Base-by-base conservation (phyloP, 805 yeast species). In the Suhomyces sp. region DNA sequence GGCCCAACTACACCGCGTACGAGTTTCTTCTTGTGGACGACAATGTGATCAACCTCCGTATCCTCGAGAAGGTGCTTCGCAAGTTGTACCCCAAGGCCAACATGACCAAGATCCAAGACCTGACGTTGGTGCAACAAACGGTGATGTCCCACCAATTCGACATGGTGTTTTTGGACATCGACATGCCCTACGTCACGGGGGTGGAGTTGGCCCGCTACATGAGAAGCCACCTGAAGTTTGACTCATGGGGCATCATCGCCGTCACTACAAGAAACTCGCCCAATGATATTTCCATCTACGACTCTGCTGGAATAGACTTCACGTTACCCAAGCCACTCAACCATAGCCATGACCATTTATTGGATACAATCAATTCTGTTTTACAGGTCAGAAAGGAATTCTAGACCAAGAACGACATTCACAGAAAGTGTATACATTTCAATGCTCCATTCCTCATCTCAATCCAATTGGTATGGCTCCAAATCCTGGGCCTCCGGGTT, bases 171-270 rank as follows among this genome's bases (percentile, higher is more conserved):
- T 50, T 68, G 25, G 74, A 69, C 43, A 69, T 69, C 20, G 74
- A 69, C 40, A 69, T 69, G 74, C 74, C 74, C 4, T 47, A 44
- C 9, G 51, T 68, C 13, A 49, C 62, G 13, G 74, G 74, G 9
- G 49, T 63, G 5, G 68, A 67, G 14, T 51, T 69, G 15, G 61
- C 69, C n/a, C 29, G 28, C 16, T 16, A 19, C 25, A 31, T 43
- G 36, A 33, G 47, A 15, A 27, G 28, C 11, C 16, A 35, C 27
- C 26, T 10, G 19, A 23, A 25, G 12, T 47, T 27, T 31, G 49
- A 55, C 28, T 25, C 45, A 3, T 40, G 58, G 29, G 68, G 65
- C 4, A 36, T 65, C n/a, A 56, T 65, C 27, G 72, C 72, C 5
- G 72, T 65, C 12, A 68, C 73, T 19, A 67, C 72, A 6, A 49